Base-by-base conservation (phyloP, 257 asterid species). In the Coffea canephora region DNA sequence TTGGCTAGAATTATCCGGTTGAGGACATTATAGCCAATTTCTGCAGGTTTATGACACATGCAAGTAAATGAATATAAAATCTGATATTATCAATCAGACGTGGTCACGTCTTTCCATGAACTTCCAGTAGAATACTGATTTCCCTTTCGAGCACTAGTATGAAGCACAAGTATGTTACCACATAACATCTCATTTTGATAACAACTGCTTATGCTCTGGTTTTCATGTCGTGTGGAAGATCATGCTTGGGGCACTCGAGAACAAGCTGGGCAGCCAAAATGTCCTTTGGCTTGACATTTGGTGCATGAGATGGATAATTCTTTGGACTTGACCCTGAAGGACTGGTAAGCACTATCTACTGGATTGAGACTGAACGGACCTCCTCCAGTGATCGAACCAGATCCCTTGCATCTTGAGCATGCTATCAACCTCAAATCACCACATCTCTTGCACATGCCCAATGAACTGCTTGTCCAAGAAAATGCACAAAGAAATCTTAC, bases 381-480 rank as follows among this genome's bases (percentile, higher is more conserved):
- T 36, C 89, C 90, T 75, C 82, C 69, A 79, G 66, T 91, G 61
- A 90, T 84, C 14, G 89, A 74, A 12, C 96, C 97, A 39, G 93
- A 83, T n/a, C 98, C 99, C 76, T 78, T 90, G 83, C 98, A 95
- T 25, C 74, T 89, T 75, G 91, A 77, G 85, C 99, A 95, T 8
- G 98, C 90, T 80, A 95, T 86, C 80, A 89, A 75, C 87, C 86
- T 92, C 82, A 93, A 31, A 80, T 92, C 97, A 21, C 98, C 99
- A 65, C 99, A 96, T 86, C 84, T 94, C 88, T 88, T 89, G 86
- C 98, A 93, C 95, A 93, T 92, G 11, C 96, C 93, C 64, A 94
- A 66, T 23, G 97, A 93, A 65, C 98, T 95, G 93, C 71, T 71
- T 34, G 36, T 48, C 13, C 52, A 25, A 39, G n/a, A 27, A 13